Percentiles rank a stretch among this genome's conserved stretches.
Evolutionary conservation across 805 yeast genomes (phyloP).

Genomic region (Suhomyces xylopsoci): DNA sequence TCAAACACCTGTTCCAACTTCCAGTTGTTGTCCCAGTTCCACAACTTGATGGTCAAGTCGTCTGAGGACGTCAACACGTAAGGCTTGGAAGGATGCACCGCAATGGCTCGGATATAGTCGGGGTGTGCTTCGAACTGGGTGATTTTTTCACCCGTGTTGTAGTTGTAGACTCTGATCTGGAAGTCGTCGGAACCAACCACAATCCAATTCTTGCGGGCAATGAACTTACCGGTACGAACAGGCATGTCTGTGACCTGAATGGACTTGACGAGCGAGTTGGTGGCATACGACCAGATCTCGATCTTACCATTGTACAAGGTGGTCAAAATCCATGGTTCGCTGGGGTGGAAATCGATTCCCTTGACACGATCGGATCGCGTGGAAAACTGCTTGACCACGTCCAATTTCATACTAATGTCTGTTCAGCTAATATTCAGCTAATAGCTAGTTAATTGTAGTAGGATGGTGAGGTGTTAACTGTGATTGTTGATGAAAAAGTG

Average conservation of each 20-base stretch:
- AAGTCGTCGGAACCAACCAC: conserved; percentile 95
- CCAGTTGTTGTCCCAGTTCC: conserved; percentile 99
- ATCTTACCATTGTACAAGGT: conserved; percentile 88
- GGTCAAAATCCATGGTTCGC: conserved; percentile 94
- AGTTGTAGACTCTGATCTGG: conserved; percentile 88
- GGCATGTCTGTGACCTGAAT: conserved; percentile 96
- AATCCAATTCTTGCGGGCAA: conserved; percentile 96
- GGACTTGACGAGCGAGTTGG: conserved; percentile 76
- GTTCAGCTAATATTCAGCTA: neutral
- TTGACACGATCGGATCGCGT: conserved; percentile 95
- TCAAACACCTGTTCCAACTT: conserved; percentile 83
- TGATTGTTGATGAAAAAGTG: conserved; percentile 4
- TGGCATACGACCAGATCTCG: conserved; percentile 93
- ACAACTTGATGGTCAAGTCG: conserved; percentile 84
- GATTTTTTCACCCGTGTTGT: conserved; percentile 92
- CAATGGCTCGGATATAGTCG: conserved; percentile 89
- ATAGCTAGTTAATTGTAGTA: too few relatives aligned
- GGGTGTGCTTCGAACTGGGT: conserved; percentile 98
- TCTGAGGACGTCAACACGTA: conserved; percentile 86
- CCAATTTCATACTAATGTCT: conserved; percentile 36
- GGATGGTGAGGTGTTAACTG: conserved; percentile 9
- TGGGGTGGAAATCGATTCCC: conserved; percentile 96
- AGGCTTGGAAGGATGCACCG: conserved; percentile 93
- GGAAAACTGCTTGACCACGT: conserved; percentile 70
- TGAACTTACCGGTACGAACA: conserved; percentile 90